These are phyloP conservation scores for Poronia punctata DNA, from an alignment of 495 filamentous ascomycete genomes.

Conservation along the genomic window DNA sequence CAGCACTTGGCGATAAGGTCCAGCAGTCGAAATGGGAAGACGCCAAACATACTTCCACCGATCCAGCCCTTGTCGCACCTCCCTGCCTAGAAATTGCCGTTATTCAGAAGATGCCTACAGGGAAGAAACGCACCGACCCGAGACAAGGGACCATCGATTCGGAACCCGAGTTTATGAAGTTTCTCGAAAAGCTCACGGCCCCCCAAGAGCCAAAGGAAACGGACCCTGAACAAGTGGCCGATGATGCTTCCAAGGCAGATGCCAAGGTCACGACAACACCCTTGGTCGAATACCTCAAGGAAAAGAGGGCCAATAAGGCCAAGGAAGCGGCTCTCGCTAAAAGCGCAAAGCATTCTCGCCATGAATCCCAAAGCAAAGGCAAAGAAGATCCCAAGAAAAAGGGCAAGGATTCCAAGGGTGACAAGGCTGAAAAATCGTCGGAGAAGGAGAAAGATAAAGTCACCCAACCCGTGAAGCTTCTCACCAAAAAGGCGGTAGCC, in stretches of 20 bases:
- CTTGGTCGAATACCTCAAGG: constrained; percentile 79
- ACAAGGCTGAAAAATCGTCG: constrained; percentile 47
- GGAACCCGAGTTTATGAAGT: constrained; percentile 88
- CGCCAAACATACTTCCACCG: constrained; percentile 61
- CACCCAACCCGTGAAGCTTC: constrained; percentile 73
- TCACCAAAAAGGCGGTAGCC: constrained; percentile 59
- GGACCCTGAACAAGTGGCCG: constrained; percentile 42
- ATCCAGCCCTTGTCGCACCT: constrained; percentile 61
- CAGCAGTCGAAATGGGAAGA: constrained; percentile 62
- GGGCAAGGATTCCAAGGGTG: constrained; percentile 52
- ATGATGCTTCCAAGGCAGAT: constrained; percentile 48
- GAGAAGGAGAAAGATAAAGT: constrained; percentile 41
- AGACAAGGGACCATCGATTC: constrained; percentile 93
- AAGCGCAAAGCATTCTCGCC: constrained; percentile 41
- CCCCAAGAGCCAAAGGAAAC: constrained; percentile 49
- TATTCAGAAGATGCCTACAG: constrained; percentile 68
- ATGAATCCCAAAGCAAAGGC: constrained; percentile 38
- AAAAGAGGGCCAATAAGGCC: constrained; percentile 82
- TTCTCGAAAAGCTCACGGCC: constrained; percentile 79
- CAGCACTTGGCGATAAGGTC: constrained; percentile 57
- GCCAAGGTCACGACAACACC: constrained; percentile 74
- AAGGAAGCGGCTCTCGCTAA: constrained; percentile 54
- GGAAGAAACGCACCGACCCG: constrained; percentile 65
- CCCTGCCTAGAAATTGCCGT: constrained; percentile 75
- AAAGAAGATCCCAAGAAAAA: constrained; percentile 49